phyloP scores from a whole-genome alignment of 768 basidiomycete species.

The Crepidotus variabilis region DNA sequence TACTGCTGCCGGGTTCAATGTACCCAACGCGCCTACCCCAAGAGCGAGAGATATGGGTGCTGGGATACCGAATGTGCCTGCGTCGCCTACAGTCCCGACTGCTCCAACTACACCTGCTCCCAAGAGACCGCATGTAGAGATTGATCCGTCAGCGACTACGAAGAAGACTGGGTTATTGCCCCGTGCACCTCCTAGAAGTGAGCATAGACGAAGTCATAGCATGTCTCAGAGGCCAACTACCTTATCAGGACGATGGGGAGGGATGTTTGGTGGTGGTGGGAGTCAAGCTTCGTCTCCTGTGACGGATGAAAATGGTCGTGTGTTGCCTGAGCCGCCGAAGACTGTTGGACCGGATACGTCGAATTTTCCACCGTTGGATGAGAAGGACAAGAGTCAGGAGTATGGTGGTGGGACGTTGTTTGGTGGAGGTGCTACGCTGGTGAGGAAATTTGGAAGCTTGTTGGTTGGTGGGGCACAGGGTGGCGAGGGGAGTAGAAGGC shows the following conservation, averaged over 20 bases:
- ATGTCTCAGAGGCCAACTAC: constrained; percentile 69
- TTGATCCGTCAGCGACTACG: constrained; percentile 21
- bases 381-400: constrained; percentile 23
- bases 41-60: constrained; percentile 66
- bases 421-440: constrained; percentile 66
- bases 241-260: constrained; percentile 51
- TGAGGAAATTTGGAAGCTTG: constrained; percentile 73
- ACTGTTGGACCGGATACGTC: constrained; percentile 66
- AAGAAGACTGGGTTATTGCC: constrained; percentile 35
- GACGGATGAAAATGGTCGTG: constrained; percentile 38
- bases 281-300: constrained; percentile 21
- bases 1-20: constrained; percentile 50
- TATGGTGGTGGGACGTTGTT: constrained; percentile 31
- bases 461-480: constrained; percentile 44
- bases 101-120: constrained; percentile 7
- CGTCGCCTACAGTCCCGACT: constrained; percentile 32
- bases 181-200: constrained; percentile 71
- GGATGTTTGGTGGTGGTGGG: constrained; percentile 48
- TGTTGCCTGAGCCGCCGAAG: constrained; percentile 38
- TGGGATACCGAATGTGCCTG: constrained; percentile 39
- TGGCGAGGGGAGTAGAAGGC: constrained; percentile 30
- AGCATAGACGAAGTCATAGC: constrained; percentile 80
- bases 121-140: constrained; percentile 27
- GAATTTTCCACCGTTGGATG: constrained; percentile 43
- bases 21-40: constrained; percentile 37